Conservation (phyloP, 805 yeast genomes). For the Isabelozyma gotoi region DNA sequence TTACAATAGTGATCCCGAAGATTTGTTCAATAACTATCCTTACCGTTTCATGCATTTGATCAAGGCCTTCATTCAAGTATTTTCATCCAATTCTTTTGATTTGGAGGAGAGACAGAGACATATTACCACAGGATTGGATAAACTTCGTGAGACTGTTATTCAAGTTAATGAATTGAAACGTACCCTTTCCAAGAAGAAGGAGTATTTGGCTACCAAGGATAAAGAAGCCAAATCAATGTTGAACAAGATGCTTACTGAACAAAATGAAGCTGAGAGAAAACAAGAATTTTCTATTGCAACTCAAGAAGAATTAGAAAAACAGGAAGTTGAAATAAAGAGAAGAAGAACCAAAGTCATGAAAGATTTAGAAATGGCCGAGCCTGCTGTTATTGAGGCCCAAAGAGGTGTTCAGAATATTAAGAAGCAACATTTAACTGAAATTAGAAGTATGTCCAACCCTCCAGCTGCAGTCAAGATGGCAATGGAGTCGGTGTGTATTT, state of each 20-base stretch:
- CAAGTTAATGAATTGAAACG: constrained; percentile 62
- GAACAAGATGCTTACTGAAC: constrained; percentile 75
- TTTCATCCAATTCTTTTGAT: constrained; percentile 40
- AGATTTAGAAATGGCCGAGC: constrained; percentile 78
- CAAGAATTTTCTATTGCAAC: constrained; percentile 82
- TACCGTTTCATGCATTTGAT: constrained; percentile 55
- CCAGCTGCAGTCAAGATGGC: constrained; percentile 85
- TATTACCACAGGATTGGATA: constrained; percentile 69
- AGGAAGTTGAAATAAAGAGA: constrained; percentile 57
- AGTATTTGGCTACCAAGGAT: constrained; percentile 53
- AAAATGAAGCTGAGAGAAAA: constrained; percentile 89
- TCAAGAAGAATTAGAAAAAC: constrained; percentile 64
- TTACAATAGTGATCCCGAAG: constrained; percentile 9
- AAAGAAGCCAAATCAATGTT: constrained; percentile 69
- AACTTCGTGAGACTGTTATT: constrained; percentile 72
- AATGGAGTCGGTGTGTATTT: constrained; percentile 80
- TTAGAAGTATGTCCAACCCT: constrained; percentile 86
- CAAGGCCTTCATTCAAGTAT: constrained; percentile 43
- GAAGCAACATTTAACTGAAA: constrained; percentile 87
- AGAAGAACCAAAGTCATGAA: constrained; percentile 55
- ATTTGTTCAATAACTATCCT: constrained; percentile 40
- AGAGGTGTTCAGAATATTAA: constrained; percentile 89
- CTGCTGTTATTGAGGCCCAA: constrained; percentile 81
- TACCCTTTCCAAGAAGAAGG: constrained; percentile 53
- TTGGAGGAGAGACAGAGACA: constrained; percentile 71